These are phyloP conservation scores for Inosperma sp. DNA, from an alignment of 768 basidiomycete species.

Conservation along the genomic window DNA sequence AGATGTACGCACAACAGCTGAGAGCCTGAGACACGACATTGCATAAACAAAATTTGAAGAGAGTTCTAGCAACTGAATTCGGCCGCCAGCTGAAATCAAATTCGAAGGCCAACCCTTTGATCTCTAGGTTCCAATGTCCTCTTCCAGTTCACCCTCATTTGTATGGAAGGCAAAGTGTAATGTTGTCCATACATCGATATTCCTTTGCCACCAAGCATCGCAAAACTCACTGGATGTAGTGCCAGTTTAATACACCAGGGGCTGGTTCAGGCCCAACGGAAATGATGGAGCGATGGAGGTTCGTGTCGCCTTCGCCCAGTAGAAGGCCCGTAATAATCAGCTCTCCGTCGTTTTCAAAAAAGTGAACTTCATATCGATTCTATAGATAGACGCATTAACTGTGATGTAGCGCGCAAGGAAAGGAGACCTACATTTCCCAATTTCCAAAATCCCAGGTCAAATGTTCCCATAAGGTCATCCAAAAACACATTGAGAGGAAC, in stretches of 20 bases:
- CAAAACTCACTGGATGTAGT: background rate
- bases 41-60: too few relatives aligned
- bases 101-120: too few relatives aligned
- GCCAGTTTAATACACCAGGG: too few relatives aligned
- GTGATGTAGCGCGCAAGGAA: background rate
- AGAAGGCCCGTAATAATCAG: background rate
- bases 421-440: slow-evolving; percentile 3
- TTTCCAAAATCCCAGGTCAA: slow-evolving; percentile 5
- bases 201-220: background rate
- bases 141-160: background rate
- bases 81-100: too few relatives aligned
- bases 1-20: too few relatives aligned
- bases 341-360: slow-evolving; percentile 1
- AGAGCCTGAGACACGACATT: too few relatives aligned
- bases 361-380: slow-evolving; percentile 3
- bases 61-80: too few relatives aligned
- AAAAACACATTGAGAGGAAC: slow-evolving; percentile 3
- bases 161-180: background rate
- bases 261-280: too few relatives aligned
- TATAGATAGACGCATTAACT: slow-evolving; percentile 4
- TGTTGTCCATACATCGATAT: background rate
- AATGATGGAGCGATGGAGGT: too few relatives aligned
- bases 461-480: background rate
- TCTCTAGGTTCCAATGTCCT: too few relatives aligned
- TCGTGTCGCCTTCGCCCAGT: background rate